Conservation (phyloP, 148 eudicot species). For the Fallopia convolvulus region DNA sequence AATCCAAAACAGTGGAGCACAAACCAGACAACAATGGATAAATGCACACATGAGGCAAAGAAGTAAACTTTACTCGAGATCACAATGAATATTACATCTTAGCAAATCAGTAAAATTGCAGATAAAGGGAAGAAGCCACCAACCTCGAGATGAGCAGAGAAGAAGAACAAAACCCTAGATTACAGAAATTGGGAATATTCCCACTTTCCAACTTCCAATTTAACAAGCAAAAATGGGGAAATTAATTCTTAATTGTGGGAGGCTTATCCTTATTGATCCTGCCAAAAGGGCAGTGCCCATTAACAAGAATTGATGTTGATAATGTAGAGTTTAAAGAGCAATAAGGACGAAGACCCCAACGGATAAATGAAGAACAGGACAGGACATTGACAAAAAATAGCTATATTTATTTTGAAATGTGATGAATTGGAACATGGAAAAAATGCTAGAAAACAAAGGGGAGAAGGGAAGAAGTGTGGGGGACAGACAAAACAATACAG, state of each 20-base stretch:
- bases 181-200: neutral
- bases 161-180: conserved; percentile 2
- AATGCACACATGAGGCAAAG: neutral
- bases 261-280: neutral
- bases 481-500: no score
- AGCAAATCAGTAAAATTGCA: neutral
- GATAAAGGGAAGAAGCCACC: neutral
- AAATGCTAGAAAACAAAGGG: neutral
- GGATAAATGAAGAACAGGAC: neutral
- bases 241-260: neutral
- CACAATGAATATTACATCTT: neutral
- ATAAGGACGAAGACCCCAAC: neutral
- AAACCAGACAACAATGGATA: no score
- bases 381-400: neutral
- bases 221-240: neutral
- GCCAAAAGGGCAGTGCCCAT: neutral
- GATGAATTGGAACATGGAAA: neutral
- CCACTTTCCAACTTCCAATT: neutral
- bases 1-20: neutral
- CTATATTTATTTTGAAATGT: neutral
- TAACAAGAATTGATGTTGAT: neutral
- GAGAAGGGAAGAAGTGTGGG: no score
- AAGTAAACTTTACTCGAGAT: neutral
- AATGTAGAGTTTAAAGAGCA: neutral
- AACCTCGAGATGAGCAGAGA: neutral